phyloP scores from a whole-genome alignment of 805 yeast species.

The Kuraishia floccosa region DNA sequence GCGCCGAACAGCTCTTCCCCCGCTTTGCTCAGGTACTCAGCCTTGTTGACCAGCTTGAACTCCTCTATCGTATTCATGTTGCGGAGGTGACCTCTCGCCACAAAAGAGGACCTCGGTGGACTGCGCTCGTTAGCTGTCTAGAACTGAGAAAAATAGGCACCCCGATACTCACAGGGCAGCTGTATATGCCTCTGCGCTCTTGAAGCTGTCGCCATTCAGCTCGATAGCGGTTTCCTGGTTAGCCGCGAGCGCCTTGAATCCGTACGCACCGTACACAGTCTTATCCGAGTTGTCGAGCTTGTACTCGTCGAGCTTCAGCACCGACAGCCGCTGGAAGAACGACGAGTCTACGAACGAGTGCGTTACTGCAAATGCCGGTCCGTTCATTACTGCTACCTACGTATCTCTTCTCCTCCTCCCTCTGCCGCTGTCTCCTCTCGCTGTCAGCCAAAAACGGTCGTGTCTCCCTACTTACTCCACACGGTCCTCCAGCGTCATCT shows the following conservation, averaged over 20 bases:
- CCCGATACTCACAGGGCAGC: no score
- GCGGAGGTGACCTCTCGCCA: constrained; percentile 21
- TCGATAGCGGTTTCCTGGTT: constrained; percentile 19
- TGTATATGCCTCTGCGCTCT: no score
- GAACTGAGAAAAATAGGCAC: background rate
- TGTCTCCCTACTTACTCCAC: background rate
- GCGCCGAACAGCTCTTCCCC: constrained; percentile 16
- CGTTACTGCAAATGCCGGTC: constrained; percentile 24
- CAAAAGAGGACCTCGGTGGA: constrained; percentile 9
- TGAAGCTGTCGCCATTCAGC: constrained; percentile 22
- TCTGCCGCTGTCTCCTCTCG: no score
- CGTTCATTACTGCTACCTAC: no score
- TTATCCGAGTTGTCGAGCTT: constrained; percentile 45
- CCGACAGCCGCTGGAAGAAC: constrained; percentile 69
- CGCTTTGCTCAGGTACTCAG: constrained; percentile 32
- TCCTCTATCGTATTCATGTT: constrained; percentile 83
- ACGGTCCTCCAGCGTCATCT: constrained; percentile 67
- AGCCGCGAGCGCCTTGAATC: constrained; percentile 14
- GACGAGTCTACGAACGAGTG: constrained; percentile 78
- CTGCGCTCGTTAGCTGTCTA: constrained; percentile 1
- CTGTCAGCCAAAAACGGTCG: no score
- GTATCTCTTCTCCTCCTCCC: no score
- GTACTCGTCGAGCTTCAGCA: constrained; percentile 60
- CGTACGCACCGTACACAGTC: constrained; percentile 28
- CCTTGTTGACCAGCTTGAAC: constrained; percentile 63